Conservation (phyloP, 768 basidiomycete species). For the Leccinum pellstonianum region DNA sequence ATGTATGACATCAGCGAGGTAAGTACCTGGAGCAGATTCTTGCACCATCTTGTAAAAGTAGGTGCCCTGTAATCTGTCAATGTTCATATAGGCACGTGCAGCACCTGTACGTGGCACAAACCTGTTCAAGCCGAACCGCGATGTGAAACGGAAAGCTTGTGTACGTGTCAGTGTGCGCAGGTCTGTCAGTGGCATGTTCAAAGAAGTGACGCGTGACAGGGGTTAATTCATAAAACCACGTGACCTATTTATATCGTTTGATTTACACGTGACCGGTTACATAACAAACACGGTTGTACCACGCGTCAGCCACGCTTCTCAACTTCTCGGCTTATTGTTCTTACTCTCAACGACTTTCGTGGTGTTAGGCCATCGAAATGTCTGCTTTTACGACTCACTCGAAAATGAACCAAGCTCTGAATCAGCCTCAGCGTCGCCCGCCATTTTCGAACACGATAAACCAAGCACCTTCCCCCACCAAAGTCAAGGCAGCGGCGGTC, state of each 20-base stretch:
- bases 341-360: constrained; percentile 24
- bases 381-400: constrained; percentile 38
- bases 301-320: constrained; percentile 15
- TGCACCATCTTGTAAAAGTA: constrained; percentile 6
- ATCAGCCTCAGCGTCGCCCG: constrained; percentile 36
- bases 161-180: not conserved
- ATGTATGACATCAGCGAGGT: not conserved
- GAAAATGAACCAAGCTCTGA: constrained; percentile 33
- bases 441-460: constrained; percentile 45
- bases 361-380: constrained; percentile 51
- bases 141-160: not conserved
- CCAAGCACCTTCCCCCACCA: constrained; percentile 33
- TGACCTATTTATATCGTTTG: not conserved
- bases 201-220: constrained; percentile 13
- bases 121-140: constrained; percentile 5
- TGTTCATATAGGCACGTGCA: not conserved
- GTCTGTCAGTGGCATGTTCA: not conserved
- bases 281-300: constrained; percentile 30
- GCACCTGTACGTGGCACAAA: not conserved
- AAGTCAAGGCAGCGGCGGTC: constrained; percentile 38
- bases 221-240: constrained; percentile 16
- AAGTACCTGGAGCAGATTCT: not conserved
- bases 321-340: constrained; percentile 2
- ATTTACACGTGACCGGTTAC: constrained; percentile 10
- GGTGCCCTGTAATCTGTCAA: not conserved